Conservation (phyloP, 2,329 filamentous ascomycete genomes). For the Pyrenophora tritici-repentis region DNA sequence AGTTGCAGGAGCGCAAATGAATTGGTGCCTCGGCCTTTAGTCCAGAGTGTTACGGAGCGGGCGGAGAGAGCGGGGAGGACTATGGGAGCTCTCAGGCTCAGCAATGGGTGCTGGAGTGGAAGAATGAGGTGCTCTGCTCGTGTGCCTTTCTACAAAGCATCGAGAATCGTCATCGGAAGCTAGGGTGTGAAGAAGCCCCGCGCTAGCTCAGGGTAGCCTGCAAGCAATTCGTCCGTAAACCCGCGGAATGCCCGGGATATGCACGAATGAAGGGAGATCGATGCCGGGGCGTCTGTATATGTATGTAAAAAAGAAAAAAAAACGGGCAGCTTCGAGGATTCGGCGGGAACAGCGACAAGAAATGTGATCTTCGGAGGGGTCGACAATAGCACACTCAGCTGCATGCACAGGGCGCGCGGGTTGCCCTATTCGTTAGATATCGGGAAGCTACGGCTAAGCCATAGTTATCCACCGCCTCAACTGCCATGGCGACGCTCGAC, state of each 20-base stretch:
- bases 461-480: background rate
- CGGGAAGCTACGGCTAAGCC: conserved; percentile 17
- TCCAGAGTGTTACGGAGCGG: conserved; percentile 11
- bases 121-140: conserved; percentile 5
- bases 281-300: conserved; percentile 1
- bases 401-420: conserved; percentile 11
- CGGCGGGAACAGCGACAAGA: conserved; percentile 11
- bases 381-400: conserved; percentile 4
- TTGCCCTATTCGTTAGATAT: conserved; percentile 14
- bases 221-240: conserved; percentile 10
- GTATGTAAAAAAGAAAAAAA: background rate
- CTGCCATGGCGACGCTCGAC: background rate
- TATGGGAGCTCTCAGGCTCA: background rate
- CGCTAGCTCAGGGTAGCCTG: conserved; percentile 9
- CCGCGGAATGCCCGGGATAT: conserved; percentile 14
- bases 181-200: conserved; percentile 16
- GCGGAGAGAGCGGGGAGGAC: conserved; percentile 14
- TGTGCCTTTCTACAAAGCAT: conserved; percentile 17
- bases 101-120: conserved; percentile 8
- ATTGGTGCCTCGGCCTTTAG: conserved; percentile 6
- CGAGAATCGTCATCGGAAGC: conserved; percentile 26
- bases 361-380: conserved; percentile 17
- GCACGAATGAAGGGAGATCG: background rate
- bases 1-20: conserved; percentile 17
- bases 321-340: background rate